These are phyloP conservation scores for Gentiana macrophylla DNA, from an alignment of 257 asterid species.

Conservation along the genomic window DNA sequence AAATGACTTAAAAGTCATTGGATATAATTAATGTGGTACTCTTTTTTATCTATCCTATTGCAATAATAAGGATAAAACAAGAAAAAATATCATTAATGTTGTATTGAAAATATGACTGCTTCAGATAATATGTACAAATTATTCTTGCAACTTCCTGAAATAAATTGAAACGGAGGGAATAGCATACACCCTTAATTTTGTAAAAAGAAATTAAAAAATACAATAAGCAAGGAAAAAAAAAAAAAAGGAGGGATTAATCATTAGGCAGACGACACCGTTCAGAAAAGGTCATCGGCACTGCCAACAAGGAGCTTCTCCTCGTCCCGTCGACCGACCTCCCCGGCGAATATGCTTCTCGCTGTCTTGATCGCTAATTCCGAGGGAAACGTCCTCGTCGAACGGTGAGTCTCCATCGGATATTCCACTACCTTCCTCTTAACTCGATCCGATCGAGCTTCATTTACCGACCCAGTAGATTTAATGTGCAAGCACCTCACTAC, in stretches of 20 bases:
- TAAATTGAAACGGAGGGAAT: no score
- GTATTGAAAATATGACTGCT: no score
- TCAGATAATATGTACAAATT: no score
- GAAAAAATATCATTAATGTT: no score
- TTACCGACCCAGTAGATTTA: background rate
- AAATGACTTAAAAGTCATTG: no score
- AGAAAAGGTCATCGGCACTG: background rate
- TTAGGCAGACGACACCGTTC: conserved; percentile 8
- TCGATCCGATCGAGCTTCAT: background rate
- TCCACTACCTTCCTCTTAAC: background rate
- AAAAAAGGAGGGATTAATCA: background rate
- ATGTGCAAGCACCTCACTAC: background rate
- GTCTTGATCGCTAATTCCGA: conserved; percentile 81
- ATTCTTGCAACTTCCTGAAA: no score
- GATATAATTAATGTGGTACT: no score
- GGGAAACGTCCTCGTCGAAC: conserved; percentile 92
- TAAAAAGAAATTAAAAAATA: no score
- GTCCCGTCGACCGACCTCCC: conserved; percentile 4
- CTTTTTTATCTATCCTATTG: no score
- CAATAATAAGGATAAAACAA: no score
- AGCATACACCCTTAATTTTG: no score
- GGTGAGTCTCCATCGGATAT: conserved; percentile 27
- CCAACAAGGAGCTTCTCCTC: background rate
- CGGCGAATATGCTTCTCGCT: conserved; percentile 54
- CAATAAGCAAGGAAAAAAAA: no score